Base-by-base conservation (phyloP, 331 rosid species). In the Arachis monticola region DNA sequence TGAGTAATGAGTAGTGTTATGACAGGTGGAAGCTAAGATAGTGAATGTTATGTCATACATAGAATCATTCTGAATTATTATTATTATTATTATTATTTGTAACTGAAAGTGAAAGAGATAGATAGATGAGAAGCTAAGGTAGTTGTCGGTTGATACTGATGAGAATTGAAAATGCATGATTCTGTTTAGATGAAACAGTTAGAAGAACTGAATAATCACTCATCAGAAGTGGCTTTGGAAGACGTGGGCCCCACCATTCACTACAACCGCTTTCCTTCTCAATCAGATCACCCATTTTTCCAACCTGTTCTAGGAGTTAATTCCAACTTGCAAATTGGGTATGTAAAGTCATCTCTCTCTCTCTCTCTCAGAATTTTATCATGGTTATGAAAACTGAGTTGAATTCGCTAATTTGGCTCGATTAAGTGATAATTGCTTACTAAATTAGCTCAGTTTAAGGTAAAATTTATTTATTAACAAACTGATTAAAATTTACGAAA, bases 291-390 rank as follows among this genome's bases (percentile, higher is more conserved):
- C 3, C 4, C 40, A 11, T 77, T 85, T 66, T 84, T 84, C 41
- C 90, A 84, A 10, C 82, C 85, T 52, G 64, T 35, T 35, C 40
- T 79, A 75, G 85, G 77, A 67, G 76, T 76, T 60, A 85, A 77
- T 76, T 64, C 88, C 60, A 76, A 46, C 44, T 71, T 83, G 78
- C 97, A 91, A 77, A 81, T 80, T 55, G 91, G 97, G 95, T 89
- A 88, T 35, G 40, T 35, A 46, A 12, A 0, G 53, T 8, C 6
- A 10, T 12, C 8, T 6, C 3, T 14, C 12, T 27, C 40, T 35
- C 40, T 17, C 22, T 17, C 22, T 17, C 22, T 17, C 22, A 17
- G 22, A 17, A 17, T 17, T 17, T 17, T 17, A 17, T 17, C 22
- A 17, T 17, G 22, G 22, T 17, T 17, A 17, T 17, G 22, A 17